Percentiles rank a stretch among this genome's conserved stretches.
Conservation (phyloP, 306 rosid genomes). For the Fagus sylvatica region DNA sequence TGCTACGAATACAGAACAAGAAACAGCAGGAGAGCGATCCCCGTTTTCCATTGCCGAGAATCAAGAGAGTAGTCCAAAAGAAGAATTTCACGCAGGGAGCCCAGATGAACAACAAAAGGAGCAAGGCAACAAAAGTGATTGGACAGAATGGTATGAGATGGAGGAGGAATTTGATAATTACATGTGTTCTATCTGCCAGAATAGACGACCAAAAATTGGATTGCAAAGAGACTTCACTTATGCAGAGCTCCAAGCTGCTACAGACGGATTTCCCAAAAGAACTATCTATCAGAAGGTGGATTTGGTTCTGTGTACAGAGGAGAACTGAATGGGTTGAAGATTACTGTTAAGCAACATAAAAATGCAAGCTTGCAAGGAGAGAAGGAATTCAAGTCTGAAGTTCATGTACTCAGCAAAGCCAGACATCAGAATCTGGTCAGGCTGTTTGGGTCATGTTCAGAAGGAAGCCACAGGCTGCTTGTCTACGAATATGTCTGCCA, state of each 20-base stretch:
- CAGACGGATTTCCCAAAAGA: constrained; percentile 54
- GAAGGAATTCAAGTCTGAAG: constrained; percentile 78
- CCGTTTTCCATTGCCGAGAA: constrained; percentile 21
- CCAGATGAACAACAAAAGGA: constrained; percentile 4
- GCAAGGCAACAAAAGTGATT: constrained; percentile 10
- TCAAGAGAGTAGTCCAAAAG: constrained; percentile 28
- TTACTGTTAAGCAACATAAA: constrained; percentile 84
- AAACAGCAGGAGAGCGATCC: constrained; percentile 29
- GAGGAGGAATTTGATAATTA: constrained; percentile 41
- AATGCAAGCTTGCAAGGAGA: constrained; percentile 75
- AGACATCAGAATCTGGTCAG: constrained; percentile 82
- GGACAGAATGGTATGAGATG: constrained; percentile 22
- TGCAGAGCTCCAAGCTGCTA: constrained; percentile 54
- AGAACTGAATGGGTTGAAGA: constrained; percentile 44
- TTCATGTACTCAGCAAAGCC: constrained; percentile 66
- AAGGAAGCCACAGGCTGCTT: constrained; percentile 67
- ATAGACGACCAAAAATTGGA: constrained; percentile 53
- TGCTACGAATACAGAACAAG: constrained; percentile 20
- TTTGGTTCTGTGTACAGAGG: constrained; percentile 77
- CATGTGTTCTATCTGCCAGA: constrained; percentile 57
- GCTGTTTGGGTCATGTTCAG: constrained; percentile 80
- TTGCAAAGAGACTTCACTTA: constrained; percentile 62
- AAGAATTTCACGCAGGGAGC: constrained; percentile 13
- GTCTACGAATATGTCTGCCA: constrained; percentile 88
- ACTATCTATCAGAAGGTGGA: constrained; percentile 85